A percentile compares a stretch with the other conserved stretches of the same genome.
Conservation (phyloP, 1,139 yeast genomes). For the Lodderomyces parapsilosis region DNA sequence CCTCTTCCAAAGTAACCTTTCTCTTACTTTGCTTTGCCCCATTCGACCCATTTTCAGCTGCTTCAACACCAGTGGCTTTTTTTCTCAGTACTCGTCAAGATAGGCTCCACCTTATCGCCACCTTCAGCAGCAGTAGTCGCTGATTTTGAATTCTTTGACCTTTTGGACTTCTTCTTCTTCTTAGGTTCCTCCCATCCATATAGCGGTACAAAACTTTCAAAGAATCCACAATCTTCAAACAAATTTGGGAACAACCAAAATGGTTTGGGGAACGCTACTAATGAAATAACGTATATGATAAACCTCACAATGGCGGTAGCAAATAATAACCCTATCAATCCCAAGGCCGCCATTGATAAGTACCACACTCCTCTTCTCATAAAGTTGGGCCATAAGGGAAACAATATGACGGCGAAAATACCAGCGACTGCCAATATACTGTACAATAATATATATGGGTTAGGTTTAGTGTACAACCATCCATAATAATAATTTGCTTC, state of each 20-base stretch:
- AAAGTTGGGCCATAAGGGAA: slow-evolving; percentile 94
- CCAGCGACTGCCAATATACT: slow-evolving; percentile 64
- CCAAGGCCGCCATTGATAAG: slow-evolving; percentile 73
- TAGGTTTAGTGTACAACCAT: slow-evolving; percentile 84
- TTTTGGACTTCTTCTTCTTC: slow-evolving; percentile 21
- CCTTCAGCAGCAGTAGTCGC: background rate
- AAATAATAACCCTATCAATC: slow-evolving; percentile 73
- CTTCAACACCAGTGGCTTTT: slow-evolving; percentile 14
- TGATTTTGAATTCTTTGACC: slow-evolving; percentile 16
- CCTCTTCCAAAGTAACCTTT: slow-evolving; percentile 46
- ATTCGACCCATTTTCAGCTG: slow-evolving; percentile 14
- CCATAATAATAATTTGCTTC: slow-evolving; percentile 78
- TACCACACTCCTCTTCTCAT: slow-evolving; percentile 94
- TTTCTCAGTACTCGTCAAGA: slow-evolving; percentile 2
- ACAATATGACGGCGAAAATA: slow-evolving; percentile 75
- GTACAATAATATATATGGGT: slow-evolving; percentile 61
- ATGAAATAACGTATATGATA: slow-evolving; percentile 64
- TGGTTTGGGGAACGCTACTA: slow-evolving; percentile 61
- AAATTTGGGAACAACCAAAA: slow-evolving; percentile 96
- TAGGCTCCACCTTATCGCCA: slow-evolving; percentile 5
- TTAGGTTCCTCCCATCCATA: slow-evolving; percentile 79
- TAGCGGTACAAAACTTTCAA: slow-evolving; percentile 87
- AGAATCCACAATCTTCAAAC: slow-evolving; percentile 91
- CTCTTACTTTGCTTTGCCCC: slow-evolving; percentile 21
- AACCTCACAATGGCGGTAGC: slow-evolving; percentile 77